Conservation (phyloP, 306 rosid genomes). For the Castanea sativa region DNA sequence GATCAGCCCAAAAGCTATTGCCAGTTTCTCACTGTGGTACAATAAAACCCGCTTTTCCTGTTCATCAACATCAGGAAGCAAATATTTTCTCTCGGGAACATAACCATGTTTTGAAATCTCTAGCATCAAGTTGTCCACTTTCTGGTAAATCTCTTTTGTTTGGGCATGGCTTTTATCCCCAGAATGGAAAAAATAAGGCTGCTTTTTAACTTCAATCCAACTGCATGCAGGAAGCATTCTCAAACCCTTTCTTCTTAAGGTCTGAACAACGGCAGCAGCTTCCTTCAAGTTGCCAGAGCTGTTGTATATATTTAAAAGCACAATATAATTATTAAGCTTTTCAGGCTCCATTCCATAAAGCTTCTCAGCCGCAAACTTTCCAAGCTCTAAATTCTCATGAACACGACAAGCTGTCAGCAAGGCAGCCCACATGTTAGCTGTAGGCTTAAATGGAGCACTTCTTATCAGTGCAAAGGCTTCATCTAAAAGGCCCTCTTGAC, state of each 20-base stretch:
- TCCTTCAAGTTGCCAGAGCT: slow-evolving; percentile 64
- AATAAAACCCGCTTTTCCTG: slow-evolving; percentile 43
- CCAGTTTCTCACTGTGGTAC: slow-evolving; percentile 83
- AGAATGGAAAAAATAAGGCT: slow-evolving; percentile 43
- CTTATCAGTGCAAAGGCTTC: slow-evolving; percentile 68
- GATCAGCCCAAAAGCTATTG: slow-evolving; percentile 74
- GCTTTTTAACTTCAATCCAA: slow-evolving; percentile 75
- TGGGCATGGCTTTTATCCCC: slow-evolving; percentile 59
- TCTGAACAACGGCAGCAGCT: slow-evolving; percentile 77
- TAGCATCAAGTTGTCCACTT: slow-evolving; percentile 59
- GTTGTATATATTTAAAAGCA: slow-evolving; percentile 66
- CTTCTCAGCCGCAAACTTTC: slow-evolving; percentile 71
- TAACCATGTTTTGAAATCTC: slow-evolving; percentile 64
- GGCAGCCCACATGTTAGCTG: slow-evolving; percentile 88
- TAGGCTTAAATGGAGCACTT: slow-evolving; percentile 68
- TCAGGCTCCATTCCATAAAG: slow-evolving; percentile 81
- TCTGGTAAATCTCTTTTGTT: slow-evolving; percentile 47
- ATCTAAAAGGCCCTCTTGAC: slow-evolving; percentile 68
- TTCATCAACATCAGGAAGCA: slow-evolving; percentile 83
- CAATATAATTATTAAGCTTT: slow-evolving; percentile 68
- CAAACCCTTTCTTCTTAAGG: slow-evolving; percentile 72
- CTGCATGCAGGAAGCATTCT: slow-evolving; percentile 68
- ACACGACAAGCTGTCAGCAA: slow-evolving; percentile 82
- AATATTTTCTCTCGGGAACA: slow-evolving; percentile 29
- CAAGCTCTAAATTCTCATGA: slow-evolving; percentile 69